A percentile compares a stretch with the other conserved stretches of the same genome.
phyloP scores from a whole-genome alignment of 2,329 filamentous ascomycete genomes.

The Anthostomella pinea region DNA sequence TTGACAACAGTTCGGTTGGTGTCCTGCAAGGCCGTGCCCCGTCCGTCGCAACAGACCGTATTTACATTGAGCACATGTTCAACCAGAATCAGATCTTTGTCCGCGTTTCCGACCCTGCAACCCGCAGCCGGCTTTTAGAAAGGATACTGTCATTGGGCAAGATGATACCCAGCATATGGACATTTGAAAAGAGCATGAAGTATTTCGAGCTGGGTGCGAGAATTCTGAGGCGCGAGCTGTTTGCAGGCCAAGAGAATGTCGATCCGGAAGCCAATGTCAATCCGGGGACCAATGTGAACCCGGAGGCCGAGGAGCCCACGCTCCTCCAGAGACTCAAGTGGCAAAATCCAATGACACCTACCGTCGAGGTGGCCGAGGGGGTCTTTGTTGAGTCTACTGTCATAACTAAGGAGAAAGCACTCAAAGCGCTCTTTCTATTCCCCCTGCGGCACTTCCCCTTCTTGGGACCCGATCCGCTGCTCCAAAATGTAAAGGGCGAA shows the following conservation, averaged over 20 bases:
- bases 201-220: background rate
- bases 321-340: background rate
- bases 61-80: background rate
- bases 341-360: background rate
- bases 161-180: background rate
- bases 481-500: background rate
- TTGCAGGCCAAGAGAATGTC: background rate
- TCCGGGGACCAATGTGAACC: too few species aligned
- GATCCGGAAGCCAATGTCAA: background rate
- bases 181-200: constrained; percentile 1
- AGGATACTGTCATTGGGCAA: background rate
- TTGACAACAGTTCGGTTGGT: background rate
- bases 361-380: background rate
- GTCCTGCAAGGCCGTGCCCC: background rate
- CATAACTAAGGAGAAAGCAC: background rate
- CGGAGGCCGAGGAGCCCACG: too few species aligned
- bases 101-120: background rate
- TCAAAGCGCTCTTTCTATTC: background rate
- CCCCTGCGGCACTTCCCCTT: constrained; percentile 1
- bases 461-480: background rate
- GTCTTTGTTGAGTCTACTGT: background rate
- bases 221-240: background rate
- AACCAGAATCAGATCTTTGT: background rate
- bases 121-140: background rate
- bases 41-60: background rate